Evolutionary conservation across 225 moss, liverwort and hornwort species (phyloP).

Genomic region (Polytrichum commune): DNA sequence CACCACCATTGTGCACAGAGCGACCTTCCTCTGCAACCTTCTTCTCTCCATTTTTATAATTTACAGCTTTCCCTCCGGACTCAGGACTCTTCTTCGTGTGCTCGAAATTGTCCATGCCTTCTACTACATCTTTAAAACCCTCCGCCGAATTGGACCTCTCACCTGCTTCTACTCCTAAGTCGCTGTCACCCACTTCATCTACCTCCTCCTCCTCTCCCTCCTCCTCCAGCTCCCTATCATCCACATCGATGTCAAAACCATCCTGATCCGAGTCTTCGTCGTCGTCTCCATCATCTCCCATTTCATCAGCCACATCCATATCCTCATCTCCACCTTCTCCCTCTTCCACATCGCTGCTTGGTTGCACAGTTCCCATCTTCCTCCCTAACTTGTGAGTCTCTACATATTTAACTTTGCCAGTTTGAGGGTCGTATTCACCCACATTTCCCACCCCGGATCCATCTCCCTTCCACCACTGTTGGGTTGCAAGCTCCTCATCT

Average conservation of each 20-base stretch:
- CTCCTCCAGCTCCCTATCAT: slow-evolving; percentile 65
- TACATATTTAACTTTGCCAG: slow-evolving; percentile 25
- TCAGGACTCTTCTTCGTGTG: too few species aligned
- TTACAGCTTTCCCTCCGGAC: slow-evolving; percentile 1
- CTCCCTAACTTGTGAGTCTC: slow-evolving; percentile 42
- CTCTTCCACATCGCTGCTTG: slow-evolving; percentile 30
- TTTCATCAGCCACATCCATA: slow-evolving; percentile 57
- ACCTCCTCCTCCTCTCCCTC: slow-evolving; percentile 62
- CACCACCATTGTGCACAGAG: background rate
- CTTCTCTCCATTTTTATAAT: slow-evolving; percentile 16
- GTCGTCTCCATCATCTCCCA: slow-evolving; percentile 47
- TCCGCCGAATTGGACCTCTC: slow-evolving; percentile 37
- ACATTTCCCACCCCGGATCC: slow-evolving; percentile 6
- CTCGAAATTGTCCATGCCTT: slow-evolving; percentile 5
- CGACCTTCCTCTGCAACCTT: background rate
- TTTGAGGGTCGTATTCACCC: slow-evolving; percentile 26
- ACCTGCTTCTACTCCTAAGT: slow-evolving; percentile 50
- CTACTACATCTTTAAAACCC: slow-evolving; percentile 16
- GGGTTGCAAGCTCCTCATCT: slow-evolving; percentile 30
- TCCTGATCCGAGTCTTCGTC: slow-evolving; percentile 51
- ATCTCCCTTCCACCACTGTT: slow-evolving; percentile 39
- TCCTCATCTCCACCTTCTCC: slow-evolving; percentile 65
- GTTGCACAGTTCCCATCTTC: slow-evolving; percentile 45
- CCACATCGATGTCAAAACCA: slow-evolving; percentile 45
- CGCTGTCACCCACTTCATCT: slow-evolving; percentile 70